Conservation (phyloP, 129 eudicot species). For the Erigeron canadensis region DNA sequence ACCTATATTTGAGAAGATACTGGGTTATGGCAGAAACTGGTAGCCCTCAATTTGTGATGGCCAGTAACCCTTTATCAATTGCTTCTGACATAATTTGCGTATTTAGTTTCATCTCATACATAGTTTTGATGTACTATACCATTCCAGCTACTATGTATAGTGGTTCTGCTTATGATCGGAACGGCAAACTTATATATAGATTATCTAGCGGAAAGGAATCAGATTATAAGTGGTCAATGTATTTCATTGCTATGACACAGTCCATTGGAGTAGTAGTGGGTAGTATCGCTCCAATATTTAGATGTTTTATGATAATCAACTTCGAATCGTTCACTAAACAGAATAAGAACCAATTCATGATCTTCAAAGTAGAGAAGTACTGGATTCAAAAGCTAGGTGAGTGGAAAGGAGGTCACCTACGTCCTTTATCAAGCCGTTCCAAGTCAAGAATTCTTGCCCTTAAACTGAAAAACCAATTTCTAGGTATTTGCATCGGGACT, state of each 20-base stretch:
- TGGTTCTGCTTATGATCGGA: too few species aligned
- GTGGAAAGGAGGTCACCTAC: slow-evolving; percentile 10
- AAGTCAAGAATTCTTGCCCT: slow-evolving; percentile 3
- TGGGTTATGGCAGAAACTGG: slow-evolving; percentile 8
- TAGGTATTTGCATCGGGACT: slow-evolving; percentile 4
- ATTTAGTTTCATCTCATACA: background rate
- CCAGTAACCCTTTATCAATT: background rate
- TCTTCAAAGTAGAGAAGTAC: slow-evolving; percentile 22
- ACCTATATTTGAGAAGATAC: background rate
- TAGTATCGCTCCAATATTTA: slow-evolving; percentile 17
- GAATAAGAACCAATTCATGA: background rate
- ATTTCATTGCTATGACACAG: background rate
- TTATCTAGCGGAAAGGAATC: too few species aligned
- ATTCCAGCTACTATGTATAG: too few species aligned
- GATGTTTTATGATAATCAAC: slow-evolving; percentile 16
- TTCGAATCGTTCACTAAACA: background rate
- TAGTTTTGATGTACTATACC: background rate
- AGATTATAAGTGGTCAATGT: slow-evolving; percentile 3
- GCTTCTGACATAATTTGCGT: background rate
- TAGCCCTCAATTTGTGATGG: slow-evolving; percentile 9
- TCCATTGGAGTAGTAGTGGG: slow-evolving; percentile 20
- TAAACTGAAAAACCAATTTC: background rate
- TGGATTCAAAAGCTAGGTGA: slow-evolving; percentile 1
- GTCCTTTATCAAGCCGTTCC: background rate
- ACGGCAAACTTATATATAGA: too few species aligned